Conservation (phyloP, 2,329 filamentous ascomycete genomes). For the Bipolaris cookei region DNA sequence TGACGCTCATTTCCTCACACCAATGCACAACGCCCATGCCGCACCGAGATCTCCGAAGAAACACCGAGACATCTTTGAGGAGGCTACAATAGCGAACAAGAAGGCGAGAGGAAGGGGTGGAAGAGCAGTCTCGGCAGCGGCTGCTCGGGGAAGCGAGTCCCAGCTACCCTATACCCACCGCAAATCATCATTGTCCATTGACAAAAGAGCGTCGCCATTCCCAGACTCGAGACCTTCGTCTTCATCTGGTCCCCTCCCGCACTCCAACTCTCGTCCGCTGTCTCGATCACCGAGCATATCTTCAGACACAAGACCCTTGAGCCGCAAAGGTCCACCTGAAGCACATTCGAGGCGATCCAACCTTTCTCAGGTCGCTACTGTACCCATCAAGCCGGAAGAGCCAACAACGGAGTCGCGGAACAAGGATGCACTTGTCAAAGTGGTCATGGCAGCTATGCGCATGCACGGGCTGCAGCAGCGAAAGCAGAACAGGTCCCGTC, state of each 20-base stretch:
- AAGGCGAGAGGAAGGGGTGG: constrained; percentile 54
- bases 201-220: constrained; percentile 28
- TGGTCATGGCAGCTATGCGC: constrained; percentile 61
- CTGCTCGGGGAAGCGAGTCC: constrained; percentile 40
- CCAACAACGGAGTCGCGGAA: constrained; percentile 52
- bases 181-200: constrained; percentile 39
- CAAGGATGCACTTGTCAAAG: constrained; percentile 57
- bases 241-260: constrained; percentile 29
- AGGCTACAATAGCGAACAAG: constrained; percentile 53
- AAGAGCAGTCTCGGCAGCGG: constrained; percentile 52
- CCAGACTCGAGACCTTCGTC: constrained; percentile 36
- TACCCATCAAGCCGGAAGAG: constrained; percentile 39
- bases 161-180: constrained; percentile 41
- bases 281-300: constrained; percentile 45
- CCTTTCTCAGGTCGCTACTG: constrained; percentile 45
- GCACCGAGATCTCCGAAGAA: constrained; percentile 48
- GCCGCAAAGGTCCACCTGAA: constrained; percentile 39
- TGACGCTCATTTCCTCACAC: constrained; percentile 45
- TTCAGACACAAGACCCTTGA: constrained; percentile 40
- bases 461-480: constrained; percentile 57
- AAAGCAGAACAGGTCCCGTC: constrained; percentile 44
- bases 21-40: constrained; percentile 29
- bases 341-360: constrained; percentile 38
- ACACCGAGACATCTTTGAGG: constrained; percentile 56
- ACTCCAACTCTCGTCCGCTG: constrained; percentile 32